Evolutionary conservation across 768 basidiomycete species (phyloP), one percentile per base, ranked within the genome.

Genomic region (Amanita fuliginea): DNA sequence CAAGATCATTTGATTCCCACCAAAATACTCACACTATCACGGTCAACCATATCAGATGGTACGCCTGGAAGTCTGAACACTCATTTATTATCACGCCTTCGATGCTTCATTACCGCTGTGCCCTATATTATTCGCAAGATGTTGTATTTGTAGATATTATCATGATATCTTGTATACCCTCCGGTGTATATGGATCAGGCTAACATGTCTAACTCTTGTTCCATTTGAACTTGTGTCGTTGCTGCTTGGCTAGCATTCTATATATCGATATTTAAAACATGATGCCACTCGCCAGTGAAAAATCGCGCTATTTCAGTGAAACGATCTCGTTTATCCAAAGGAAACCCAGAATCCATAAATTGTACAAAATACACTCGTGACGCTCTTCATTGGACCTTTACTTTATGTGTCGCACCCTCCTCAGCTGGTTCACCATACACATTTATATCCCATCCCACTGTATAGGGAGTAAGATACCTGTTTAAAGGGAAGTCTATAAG

Each of bases 381-480:
- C 10, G 24, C 14, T 24, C 3, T 5, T 48, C 37, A 48, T 26
- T 48, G 47, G 43, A 69, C 60, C 43, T 68, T 73, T 52, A 67
- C 59, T 47, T 60, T 58, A 55, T 65, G 51, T 18, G 59, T 54
- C 11, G 71, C 68, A 16, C 56, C 54, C 59, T 70, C 61, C 71
- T 90, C 87, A 32, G 65, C 66, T 18, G 69, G 68, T 60, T 86
- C 83, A 37, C 69, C 70, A 60, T 90, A 92, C 45, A 85, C 62
- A 62, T 82, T 74, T 63, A 92, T 76, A 57, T 78, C 73, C 87
- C 88, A 91, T 64, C 65, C 2, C 79, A 76, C 1, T 62, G 60
- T 50, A 11, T 78, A 87, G 10, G 66, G 70, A 64, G 66, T 0
- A 87, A 86, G 49, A 75, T 78, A 63, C 88, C 89, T 69, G 72